phyloP scores from a whole-genome alignment of 163 green algal species.

The Chlamydomonas reinhardtii region DNA sequence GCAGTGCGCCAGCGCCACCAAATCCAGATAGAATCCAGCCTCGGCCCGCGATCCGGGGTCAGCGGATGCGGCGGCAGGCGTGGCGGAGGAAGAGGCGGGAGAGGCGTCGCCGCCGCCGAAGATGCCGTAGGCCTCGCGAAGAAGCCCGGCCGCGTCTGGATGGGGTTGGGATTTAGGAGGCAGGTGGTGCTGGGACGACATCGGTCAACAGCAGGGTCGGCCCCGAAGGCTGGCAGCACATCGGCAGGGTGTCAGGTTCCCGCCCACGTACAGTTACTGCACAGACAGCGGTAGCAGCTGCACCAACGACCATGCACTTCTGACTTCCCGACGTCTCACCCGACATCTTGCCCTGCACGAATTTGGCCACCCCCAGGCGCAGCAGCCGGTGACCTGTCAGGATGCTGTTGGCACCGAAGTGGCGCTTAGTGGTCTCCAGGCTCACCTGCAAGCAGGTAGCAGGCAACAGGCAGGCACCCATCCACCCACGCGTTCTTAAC shows the following conservation, averaged over 20 bases:
- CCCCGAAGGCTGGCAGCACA: no score
- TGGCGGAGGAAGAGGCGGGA: background rate
- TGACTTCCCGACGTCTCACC: no score
- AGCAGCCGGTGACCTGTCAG: constrained; percentile 67
- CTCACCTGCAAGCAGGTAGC: constrained; percentile 16
- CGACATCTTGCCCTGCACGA: constrained; percentile 40
- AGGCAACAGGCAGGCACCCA: no score
- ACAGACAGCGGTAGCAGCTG: no score
- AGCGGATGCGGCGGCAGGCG: background rate
- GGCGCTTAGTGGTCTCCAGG: constrained; percentile 52
- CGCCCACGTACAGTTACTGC: no score
- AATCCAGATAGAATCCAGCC: constrained; percentile 62
- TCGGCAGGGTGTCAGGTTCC: no score
- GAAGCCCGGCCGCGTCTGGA: constrained; percentile 50
- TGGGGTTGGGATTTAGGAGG: background rate
- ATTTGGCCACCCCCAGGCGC: constrained; percentile 57
- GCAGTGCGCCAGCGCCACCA: constrained; percentile 43
- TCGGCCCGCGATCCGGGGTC: constrained; percentile 46
- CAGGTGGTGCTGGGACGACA: no score
- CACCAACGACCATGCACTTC: no score
- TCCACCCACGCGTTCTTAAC: no score
- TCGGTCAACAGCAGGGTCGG: no score
- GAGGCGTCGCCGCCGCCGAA: constrained; percentile 2
- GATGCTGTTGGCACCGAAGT: constrained; percentile 55
- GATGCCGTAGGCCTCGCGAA: constrained; percentile 41